Conservation (phyloP, 345 rosid genomes). For the Aurinia saxatilis region DNA sequence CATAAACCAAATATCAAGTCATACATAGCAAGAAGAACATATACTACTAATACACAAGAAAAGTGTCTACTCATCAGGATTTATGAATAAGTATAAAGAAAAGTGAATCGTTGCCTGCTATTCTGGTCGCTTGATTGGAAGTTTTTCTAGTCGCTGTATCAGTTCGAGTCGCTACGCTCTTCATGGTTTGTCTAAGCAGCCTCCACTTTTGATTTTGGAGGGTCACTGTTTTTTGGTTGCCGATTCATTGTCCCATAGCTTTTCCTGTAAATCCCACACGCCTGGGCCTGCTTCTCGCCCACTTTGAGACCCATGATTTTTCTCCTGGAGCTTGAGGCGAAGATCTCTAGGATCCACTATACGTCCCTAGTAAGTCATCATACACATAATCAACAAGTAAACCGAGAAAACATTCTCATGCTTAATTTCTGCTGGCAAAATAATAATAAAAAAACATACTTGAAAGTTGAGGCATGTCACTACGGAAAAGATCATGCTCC, state of each 20-base stretch:
- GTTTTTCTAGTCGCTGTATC: slow-evolving; percentile 47
- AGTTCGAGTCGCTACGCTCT: slow-evolving; percentile 54
- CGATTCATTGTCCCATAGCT: slow-evolving; percentile 64
- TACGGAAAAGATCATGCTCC: slow-evolving; percentile 96
- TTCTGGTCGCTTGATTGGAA: slow-evolving; percentile 38
- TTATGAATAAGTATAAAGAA: too few relatives aligned
- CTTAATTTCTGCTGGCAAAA: too few relatives aligned
- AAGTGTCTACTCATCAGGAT: too few relatives aligned
- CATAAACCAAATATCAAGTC: too few relatives aligned
- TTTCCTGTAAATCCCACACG: slow-evolving; percentile 72
- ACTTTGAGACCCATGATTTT: slow-evolving; percentile 43
- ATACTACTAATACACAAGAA: too few relatives aligned
- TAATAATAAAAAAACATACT: slow-evolving; percentile 45
- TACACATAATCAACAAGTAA: slow-evolving; percentile 40
- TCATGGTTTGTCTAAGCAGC: slow-evolving; percentile 49
- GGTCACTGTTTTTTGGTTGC: slow-evolving; percentile 51
- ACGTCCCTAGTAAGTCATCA: slow-evolving; percentile 53
- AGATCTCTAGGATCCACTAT: slow-evolving; percentile 71
- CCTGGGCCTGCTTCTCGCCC: slow-evolving; percentile 50
- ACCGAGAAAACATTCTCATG: slow-evolving; percentile 28
- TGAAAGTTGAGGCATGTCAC: slow-evolving; percentile 47
- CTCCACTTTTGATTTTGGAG: slow-evolving; percentile 44
- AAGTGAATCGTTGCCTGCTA: slow-evolving; percentile 49
- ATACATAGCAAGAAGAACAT: too few relatives aligned
- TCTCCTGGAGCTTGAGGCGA: slow-evolving; percentile 87